Base-by-base conservation (phyloP, 768 basidiomycete genomes). In the Mycena epipterygia region DNA sequence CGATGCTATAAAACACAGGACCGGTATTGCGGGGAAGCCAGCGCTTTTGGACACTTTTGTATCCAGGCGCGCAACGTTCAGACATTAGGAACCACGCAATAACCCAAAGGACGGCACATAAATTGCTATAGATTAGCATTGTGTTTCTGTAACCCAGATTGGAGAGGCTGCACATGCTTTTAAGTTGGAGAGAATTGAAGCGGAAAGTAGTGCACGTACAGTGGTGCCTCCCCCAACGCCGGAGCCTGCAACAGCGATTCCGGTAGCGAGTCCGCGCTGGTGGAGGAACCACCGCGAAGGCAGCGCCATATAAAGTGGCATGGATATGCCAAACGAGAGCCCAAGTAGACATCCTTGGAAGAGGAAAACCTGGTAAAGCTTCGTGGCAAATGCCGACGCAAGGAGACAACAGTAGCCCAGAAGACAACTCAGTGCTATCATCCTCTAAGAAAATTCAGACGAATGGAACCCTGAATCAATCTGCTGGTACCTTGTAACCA, bases 201-300 rank as follows among this genome's bases (percentile, higher is more conserved):
- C 1, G n/a, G 23, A n/a, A 65, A 16, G 37, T 11, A 17, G 13
- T 25, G n/a, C 13, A 48, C 73, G 5, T 64, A 77, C 76, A 77
- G 52, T 37, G 63, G 53, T 55, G 25, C 75, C 82, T 29, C 78
- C 81, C 32, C 81, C 79, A 21, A 81, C 68, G 8, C 79, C 82
- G 23, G 75, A 76, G 32, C 76, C 79, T 0, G 76, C 76, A 59
- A 81, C 80, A 12, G 82, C 81, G 48, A 82, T 71, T 37, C 79
- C 81, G 19, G 80, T 82, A 16, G 83, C 78, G 7, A 81, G 70
- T 12, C 80, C 81, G 6, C 78, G 78, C 30, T 68, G 75, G 63
- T 75, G 76, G 44, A 74, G 77, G 68, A 83, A 81, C 76, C 80
- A 82, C 33, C 80, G 83, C 0, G 81, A 72, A 25, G 80, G 79